Base-by-base conservation (phyloP, 1,284 basidiomycete genomes). In the Coniophora puteana region DNA sequence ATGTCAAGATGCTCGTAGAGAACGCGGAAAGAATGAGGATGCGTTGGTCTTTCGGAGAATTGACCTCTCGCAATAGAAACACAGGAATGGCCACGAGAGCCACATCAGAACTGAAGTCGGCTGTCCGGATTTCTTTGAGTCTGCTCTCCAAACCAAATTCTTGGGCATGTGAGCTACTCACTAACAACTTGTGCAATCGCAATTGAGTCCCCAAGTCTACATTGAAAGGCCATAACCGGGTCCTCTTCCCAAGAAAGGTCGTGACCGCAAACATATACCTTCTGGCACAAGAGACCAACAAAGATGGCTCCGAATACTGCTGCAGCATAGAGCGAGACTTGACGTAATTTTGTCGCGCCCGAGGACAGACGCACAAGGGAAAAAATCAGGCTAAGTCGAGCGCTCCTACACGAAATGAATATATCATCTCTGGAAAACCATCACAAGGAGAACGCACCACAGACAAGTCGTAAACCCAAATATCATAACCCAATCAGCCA, bases 1-100 rank as follows among this genome's bases (percentile, higher is more conserved):
- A 49, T 35, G 46, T 40, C 23, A 45, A 10, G 10, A 38, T 38
- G 23, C 46, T 39, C 22, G 27, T 48, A 10, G 46, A 48, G 34
- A 48, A 48, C 11, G 48, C 46, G 24, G 40, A 43, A 2, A 43
- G 12, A 26, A 48, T 25, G 12, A 44, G 29, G 17, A 44, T 37
- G 21, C 41, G 37, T 3, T 48, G 46, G 12, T 40, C 36, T 17
- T 29, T 34, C 27, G 46, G 32, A 17, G 48, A 31, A 21, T 32
- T 38, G 41, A 47, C 34, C 14, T 43, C 28, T 13, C 46, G 46
- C n/a, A 47, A 16, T 13, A 48, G 45, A 13, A 26, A 36, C 16
- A 37, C 21, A 8, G 46, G 30, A 36, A 48, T 24, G 18, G 28
- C 12, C 23, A 48, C 46, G 2, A 48, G 40, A 23, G 35, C 8